Conservation (phyloP, 2,329 filamentous ascomycete genomes). For the Neopestalotiopsis rosae region DNA sequence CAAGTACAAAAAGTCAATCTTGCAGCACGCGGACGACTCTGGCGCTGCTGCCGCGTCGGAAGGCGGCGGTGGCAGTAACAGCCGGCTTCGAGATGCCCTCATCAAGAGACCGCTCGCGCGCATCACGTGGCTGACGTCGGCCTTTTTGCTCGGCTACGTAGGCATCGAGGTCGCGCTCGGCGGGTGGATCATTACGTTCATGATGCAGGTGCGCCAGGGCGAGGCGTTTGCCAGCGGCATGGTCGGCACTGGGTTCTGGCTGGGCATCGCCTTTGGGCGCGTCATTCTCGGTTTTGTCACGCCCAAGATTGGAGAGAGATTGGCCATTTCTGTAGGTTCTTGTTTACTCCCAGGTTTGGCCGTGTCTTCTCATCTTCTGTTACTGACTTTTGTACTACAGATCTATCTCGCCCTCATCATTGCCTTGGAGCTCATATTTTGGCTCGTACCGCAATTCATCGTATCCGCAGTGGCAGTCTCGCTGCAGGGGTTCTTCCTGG, state of each 20-base stretch:
- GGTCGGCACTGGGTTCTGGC: slow-evolving; percentile 81
- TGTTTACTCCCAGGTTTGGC: neutral
- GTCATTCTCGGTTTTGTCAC: slow-evolving; percentile 77
- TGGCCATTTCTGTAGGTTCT: slow-evolving; percentile 53
- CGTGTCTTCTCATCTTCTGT: neutral
- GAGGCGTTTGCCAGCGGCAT: slow-evolving; percentile 73
- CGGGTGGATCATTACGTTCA: slow-evolving; percentile 82
- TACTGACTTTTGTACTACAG: slow-evolving; percentile 22
- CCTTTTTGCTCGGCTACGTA: slow-evolving; percentile 79
- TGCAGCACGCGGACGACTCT: slow-evolving; percentile 27
- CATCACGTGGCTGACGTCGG: slow-evolving; percentile 72
- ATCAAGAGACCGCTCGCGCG: slow-evolving; percentile 47
- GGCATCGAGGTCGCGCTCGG: slow-evolving; percentile 78
- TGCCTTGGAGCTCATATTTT: slow-evolving; percentile 74
- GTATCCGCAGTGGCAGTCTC: slow-evolving; percentile 75
- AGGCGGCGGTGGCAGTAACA: slow-evolving; percentile 26
- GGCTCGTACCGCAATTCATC: slow-evolving; percentile 80
- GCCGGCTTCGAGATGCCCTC: slow-evolving; percentile 44
- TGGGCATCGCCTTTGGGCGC: slow-evolving; percentile 76
- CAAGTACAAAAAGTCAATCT: slow-evolving; percentile 52
- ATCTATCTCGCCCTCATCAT: slow-evolving; percentile 70
- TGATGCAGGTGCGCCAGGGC: slow-evolving; percentile 75
- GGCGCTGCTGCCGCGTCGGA: neutral
- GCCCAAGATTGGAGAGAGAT: slow-evolving; percentile 71
- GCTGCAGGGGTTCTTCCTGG: slow-evolving; percentile 79